Percentiles rank a stretch among this genome's conserved stretches.
Conservation (phyloP, 2,329 filamentous ascomycete genomes). For the Fusarium torreyae region DNA sequence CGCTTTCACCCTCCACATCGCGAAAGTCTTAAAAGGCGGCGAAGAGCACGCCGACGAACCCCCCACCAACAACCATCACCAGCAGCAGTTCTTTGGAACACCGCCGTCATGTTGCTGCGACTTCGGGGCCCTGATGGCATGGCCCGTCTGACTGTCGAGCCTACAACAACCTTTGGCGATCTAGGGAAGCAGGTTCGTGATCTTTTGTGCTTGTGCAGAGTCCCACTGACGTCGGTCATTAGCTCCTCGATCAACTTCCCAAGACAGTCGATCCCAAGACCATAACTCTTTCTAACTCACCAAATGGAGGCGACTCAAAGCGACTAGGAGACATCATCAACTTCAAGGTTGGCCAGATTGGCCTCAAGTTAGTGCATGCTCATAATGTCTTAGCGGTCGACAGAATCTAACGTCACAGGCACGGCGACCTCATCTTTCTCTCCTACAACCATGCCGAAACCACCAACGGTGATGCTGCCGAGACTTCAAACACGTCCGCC, state of each 20-base stretch:
- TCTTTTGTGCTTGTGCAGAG: background rate
- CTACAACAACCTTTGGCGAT: constrained; percentile 79
- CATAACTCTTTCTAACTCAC: constrained; percentile 74
- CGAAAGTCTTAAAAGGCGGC: background rate
- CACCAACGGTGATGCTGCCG: constrained; percentile 49
- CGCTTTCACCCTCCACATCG: background rate
- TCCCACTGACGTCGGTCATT: constrained; percentile 31
- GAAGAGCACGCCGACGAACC: constrained; percentile 19
- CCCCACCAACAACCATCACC: constrained; percentile 31
- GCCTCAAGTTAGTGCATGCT: constrained; percentile 65
- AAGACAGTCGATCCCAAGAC: constrained; percentile 72
- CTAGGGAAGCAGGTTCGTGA: constrained; percentile 67
- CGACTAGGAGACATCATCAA: constrained; percentile 70
- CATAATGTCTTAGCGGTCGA: background rate
- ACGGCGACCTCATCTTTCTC: constrained; percentile 93
- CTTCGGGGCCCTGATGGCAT: constrained; percentile 95
- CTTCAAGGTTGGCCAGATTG: constrained; percentile 71
- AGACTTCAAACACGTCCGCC: constrained; percentile 66
- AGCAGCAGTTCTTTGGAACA: constrained; percentile 20
- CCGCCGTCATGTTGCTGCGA: constrained; percentile 80
- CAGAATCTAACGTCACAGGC: constrained; percentile 59
- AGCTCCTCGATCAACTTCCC: constrained; percentile 74
- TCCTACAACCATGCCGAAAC: constrained; percentile 77
- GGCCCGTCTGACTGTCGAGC: constrained; percentile 85
- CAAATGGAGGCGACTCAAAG: constrained; percentile 71